Conservation (phyloP, 1,284 basidiomycete genomes). For the Farysia itapuensis region DNA sequence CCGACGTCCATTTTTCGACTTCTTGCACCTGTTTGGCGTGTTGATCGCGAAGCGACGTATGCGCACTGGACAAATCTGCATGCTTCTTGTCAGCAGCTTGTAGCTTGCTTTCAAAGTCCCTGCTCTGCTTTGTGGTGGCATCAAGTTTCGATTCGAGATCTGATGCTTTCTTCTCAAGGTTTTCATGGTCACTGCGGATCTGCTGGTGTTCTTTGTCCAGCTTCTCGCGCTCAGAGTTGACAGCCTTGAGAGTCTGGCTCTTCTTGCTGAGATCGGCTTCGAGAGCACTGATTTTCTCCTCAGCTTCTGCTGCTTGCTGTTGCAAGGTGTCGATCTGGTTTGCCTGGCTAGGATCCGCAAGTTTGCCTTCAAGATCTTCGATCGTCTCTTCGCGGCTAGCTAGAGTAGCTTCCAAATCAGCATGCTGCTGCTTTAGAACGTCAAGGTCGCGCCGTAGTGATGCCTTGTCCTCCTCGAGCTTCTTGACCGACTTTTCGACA, state of each 20-base stretch:
- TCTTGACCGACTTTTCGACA: constrained; percentile 2
- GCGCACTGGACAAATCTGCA: background rate
- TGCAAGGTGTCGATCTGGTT: constrained; percentile 24
- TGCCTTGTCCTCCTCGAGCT: constrained; percentile 18
- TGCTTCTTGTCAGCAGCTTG: background rate
- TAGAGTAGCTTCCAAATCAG: constrained; percentile 10
- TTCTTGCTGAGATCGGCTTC: constrained; percentile 21
- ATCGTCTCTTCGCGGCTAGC: constrained; percentile 4
- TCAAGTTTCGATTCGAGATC: constrained; percentile 13
- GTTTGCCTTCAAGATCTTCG: constrained; percentile 23
- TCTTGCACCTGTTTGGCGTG: background rate
- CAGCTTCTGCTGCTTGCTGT: constrained; percentile 9
- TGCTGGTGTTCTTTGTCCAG: constrained; percentile 9
- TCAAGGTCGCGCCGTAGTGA: constrained; percentile 7
- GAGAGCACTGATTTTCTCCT: constrained; percentile 10
- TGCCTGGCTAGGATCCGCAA: constrained; percentile 25
- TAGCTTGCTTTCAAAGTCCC: background rate
- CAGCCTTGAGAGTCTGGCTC: constrained; percentile 6
- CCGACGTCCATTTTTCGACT: background rate
- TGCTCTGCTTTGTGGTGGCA: constrained; percentile 2
- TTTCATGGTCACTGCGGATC: constrained; percentile 2
- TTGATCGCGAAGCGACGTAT: background rate
- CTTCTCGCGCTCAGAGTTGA: constrained; percentile 4
- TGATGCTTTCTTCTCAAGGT: background rate
- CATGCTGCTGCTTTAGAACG: constrained; percentile 12